phyloP scores from a whole-genome alignment of 306 rosid genomes.

The Lagenaria siceraria region DNA sequence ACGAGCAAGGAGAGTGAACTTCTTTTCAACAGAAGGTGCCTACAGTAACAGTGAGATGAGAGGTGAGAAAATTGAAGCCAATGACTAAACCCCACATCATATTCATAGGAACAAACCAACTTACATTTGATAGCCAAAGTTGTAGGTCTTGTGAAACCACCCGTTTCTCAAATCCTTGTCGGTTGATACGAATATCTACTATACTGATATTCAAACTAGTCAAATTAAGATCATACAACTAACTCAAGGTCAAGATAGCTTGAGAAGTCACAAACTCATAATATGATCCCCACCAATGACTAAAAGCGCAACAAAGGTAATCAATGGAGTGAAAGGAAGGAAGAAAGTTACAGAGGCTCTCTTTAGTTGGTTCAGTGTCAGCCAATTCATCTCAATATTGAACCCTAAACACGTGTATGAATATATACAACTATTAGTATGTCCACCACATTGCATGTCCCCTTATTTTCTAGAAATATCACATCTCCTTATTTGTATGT shows the following conservation, averaged over 20 bases:
- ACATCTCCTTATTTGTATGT: neutral
- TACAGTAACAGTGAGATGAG: slow-evolving; percentile 16
- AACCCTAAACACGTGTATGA: neutral
- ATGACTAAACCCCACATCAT: neutral
- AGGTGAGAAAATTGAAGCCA: slow-evolving; percentile 1
- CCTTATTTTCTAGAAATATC: neutral
- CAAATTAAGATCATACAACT: neutral
- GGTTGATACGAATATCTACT: slow-evolving; percentile 47
- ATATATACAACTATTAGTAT: neutral
- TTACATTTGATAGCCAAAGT: slow-evolving; percentile 86
- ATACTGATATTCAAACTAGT: slow-evolving; percentile 36
- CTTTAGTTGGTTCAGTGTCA: neutral
- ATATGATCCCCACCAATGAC: neutral
- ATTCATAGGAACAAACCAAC: slow-evolving; percentile 9
- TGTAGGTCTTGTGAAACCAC: slow-evolving; percentile 91
- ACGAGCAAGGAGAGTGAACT: slow-evolving; percentile 83
- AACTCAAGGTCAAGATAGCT: neutral
- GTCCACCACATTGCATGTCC: no score
- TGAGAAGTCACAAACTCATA: neutral
- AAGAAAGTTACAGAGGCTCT: neutral
- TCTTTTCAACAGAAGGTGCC: slow-evolving; percentile 64
- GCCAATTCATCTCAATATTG: neutral
- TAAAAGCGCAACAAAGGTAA: neutral
- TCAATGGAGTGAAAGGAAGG: neutral
- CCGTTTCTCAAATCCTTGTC: slow-evolving; percentile 91